Base-by-base conservation (phyloP, 2,329 filamentous ascomycete species). In the Aspergillus tubingensis region DNA sequence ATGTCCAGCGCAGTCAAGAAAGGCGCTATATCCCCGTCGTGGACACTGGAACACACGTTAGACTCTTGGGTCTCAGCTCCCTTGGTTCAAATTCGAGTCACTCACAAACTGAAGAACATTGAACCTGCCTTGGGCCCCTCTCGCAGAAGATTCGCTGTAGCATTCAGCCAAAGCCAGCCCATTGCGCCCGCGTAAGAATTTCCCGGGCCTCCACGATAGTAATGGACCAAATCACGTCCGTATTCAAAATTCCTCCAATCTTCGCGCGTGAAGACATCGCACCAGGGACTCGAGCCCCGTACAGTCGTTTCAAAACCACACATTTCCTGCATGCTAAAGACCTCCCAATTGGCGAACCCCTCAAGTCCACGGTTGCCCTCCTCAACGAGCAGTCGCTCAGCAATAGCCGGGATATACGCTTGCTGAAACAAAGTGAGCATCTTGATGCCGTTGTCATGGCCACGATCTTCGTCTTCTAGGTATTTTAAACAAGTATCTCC, bases 311-410 rank as follows among this genome's bases (percentile, higher is more conserved):
- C 85, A 63, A 86, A 87, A 1, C 83, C 85, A 67, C 85, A 87
- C 76, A 86, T 81, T 65, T 86, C 83, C 68, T 86, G 85, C 85
- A 87, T 86, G 60, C 80, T 77, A 66, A 82, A 87, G 39, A 86
- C 70, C 57, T 86, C 83, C 3, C 74, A 66, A 49, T 80, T 74
- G 0, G 72, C 75, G 58, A 85, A 78, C 32, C 78, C 79, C n/a
- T 80, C 73, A 5, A 76, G 63, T 1, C 68, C 65, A 6, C 49
- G 25, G 47, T 74, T 74, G 1, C 54, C 47, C 30, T 72, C 57
- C 6, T 65, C 56, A 1, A 41, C 17, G 36, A 67, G 52, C 4
- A 86, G 70, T 19, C 83, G 76, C 13, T 76, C 60, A 38, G 77
- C 74, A 44, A 86, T 82, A 13, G 74, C 65, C 0, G 74, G 73